phyloP scores from a whole-genome alignment of 2,329 filamentous ascomycete genomes.

The Fusarium vanettenii region DNA sequence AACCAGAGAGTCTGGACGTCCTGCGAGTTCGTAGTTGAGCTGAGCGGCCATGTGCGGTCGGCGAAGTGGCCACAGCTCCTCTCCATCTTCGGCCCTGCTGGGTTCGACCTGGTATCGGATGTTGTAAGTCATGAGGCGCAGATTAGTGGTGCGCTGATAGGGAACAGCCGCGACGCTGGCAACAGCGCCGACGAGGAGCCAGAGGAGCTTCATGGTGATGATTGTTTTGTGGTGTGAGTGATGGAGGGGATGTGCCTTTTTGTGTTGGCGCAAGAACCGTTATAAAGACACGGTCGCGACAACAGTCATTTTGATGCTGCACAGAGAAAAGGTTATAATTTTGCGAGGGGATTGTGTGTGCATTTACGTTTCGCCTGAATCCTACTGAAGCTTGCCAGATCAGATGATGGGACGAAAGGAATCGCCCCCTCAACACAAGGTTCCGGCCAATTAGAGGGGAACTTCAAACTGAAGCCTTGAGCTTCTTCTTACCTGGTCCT shows the following conservation, averaged over 20 bases:
- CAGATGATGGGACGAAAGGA: background rate
- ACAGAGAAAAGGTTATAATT: background rate
- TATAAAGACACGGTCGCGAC: background rate
- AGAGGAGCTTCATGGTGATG: constrained; percentile 32
- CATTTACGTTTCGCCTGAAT: background rate
- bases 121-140: constrained; percentile 73
- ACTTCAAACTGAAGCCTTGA: background rate
- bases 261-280: background rate
- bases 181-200: constrained; percentile 17
- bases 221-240: background rate
- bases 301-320: background rate
- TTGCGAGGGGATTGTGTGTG: background rate
- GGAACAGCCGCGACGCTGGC: constrained; percentile 21
- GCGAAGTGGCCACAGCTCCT: constrained; percentile 68
- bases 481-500: background rate
- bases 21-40: constrained; percentile 61
- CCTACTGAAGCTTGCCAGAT: background rate
- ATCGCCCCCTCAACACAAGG: background rate
- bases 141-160: constrained; percentile 22
- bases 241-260: background rate
- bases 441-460: background rate
- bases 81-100: constrained; percentile 58
- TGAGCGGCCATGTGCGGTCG: constrained; percentile 63
- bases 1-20: constrained; percentile 62
- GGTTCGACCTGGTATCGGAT: constrained; percentile 67